Percentiles rank a stretch among this genome's conserved stretches.
phyloP scores from a whole-genome alignment of 306 rosid species.

The Dryas drummondii region DNA sequence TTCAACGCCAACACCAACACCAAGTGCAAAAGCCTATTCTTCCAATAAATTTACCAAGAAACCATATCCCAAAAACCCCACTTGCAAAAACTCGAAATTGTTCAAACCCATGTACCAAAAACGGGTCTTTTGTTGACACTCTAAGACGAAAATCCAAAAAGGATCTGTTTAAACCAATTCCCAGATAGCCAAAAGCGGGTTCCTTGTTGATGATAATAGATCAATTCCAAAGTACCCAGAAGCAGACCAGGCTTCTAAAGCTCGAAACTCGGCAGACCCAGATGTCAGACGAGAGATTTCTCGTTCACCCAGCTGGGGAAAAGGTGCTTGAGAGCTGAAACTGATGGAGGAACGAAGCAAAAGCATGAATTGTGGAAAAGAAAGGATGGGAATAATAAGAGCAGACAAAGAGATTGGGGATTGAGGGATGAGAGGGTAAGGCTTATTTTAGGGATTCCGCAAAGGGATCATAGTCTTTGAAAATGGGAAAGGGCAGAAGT shows the following conservation, averaged over 20 bases:
- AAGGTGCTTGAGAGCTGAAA: slow-evolving; percentile 19
- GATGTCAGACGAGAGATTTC: slow-evolving; percentile 8
- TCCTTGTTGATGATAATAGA: neutral
- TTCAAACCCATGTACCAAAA: slow-evolving; percentile 20
- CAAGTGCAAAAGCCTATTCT: neutral
- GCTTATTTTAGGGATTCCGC: slow-evolving; percentile 39
- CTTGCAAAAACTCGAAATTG: slow-evolving; percentile 17
- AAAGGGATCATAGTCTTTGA: slow-evolving; percentile 12
- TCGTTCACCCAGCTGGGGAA: slow-evolving; percentile 6
- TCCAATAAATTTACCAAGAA: slow-evolving; percentile 17
- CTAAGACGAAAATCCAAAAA: slow-evolving; percentile 4
- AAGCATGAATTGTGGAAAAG: slow-evolving; percentile 25
- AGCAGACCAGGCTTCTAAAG: neutral
- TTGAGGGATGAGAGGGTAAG: slow-evolving; percentile 13
- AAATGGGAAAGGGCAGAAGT: slow-evolving; percentile 37
- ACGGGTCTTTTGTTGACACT: neutral
- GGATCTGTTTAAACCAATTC: neutral
- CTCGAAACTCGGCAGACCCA: slow-evolving; percentile 17
- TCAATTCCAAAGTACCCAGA: neutral
- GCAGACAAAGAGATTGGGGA: neutral
- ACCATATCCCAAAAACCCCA: slow-evolving; percentile 10
- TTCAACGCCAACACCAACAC: slow-evolving; percentile 19
- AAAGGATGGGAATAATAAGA: neutral
- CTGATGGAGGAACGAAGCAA: slow-evolving; percentile 16
- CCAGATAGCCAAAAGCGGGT: neutral